These are phyloP conservation scores for Blechomonas ayalai DNA, from an alignment of 208 protist species.

Conservation along the genomic window DNA sequence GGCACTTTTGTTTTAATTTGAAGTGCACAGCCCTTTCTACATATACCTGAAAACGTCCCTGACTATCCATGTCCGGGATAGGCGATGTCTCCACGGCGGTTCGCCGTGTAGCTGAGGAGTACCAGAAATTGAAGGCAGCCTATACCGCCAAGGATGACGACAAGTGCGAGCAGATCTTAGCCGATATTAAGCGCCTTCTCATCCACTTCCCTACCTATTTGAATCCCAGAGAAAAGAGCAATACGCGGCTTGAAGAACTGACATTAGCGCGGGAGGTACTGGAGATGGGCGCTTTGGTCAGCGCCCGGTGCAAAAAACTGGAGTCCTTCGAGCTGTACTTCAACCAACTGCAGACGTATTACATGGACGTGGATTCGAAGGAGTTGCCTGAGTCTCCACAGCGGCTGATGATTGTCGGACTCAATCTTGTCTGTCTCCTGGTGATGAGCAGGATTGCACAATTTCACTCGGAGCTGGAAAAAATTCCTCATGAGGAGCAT, in stretches of 20 bases:
- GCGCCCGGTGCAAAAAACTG: slow-evolving; percentile 68
- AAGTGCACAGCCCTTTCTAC: not conserved
- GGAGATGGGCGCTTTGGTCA: slow-evolving; percentile 78
- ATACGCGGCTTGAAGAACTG: slow-evolving; percentile 72
- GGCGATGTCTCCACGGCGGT: slow-evolving; percentile 51
- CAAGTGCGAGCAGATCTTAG: slow-evolving; percentile 42
- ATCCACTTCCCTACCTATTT: slow-evolving; percentile 88
- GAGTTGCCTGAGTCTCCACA: slow-evolving; percentile 70
- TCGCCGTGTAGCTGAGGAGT: slow-evolving; percentile 60
- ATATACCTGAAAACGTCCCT: not conserved
- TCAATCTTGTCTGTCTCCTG: slow-evolving; percentile 87
- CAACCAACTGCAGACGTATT: slow-evolving; percentile 85
- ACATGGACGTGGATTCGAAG: slow-evolving; percentile 57
- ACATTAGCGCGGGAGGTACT: slow-evolving; percentile 78
- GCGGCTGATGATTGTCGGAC: slow-evolving; percentile 75
- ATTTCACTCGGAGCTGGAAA: slow-evolving; percentile 92
- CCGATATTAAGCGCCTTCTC: slow-evolving; percentile 61
- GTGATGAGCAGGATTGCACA: slow-evolving; percentile 80
- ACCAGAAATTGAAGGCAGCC: slow-evolving; percentile 65
- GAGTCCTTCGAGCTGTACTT: slow-evolving; percentile 81
- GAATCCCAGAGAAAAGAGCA: slow-evolving; percentile 50
- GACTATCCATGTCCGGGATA: slow-evolving; percentile 3
- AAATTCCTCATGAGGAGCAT: slow-evolving; percentile 74
- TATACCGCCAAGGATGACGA: slow-evolving; percentile 56
- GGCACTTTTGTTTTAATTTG: slow-evolving; percentile 9